Base-by-base conservation (phyloP, 805 yeast genomes). In the Kodamaea kaohsiungensis region DNA sequence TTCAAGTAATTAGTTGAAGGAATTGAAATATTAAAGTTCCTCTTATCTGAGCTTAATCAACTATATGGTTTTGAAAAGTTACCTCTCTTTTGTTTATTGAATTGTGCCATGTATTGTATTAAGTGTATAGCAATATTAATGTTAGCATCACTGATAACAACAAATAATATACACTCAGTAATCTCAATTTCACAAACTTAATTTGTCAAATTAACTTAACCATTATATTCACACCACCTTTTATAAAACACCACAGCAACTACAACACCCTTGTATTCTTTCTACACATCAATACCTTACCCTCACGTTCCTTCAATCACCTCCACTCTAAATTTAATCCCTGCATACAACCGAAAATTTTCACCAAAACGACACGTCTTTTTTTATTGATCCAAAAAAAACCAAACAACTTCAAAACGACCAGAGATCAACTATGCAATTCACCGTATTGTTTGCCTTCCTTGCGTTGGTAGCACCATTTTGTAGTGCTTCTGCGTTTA, bases 401-500 rank as follows among this genome's bases (percentile, higher is more conserved):
- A 40, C 35, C 35, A 30, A 30, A 30, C 35, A 30, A 30, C 35
- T 30, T 30, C 10, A 39, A 40, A 40, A 38, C 8, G 8, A 40
- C 25, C 27, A 16, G 7, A 40, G 19, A 40, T 40, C 25, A 17
- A 40, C 27, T 43, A 48, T 47, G 49, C 18, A 38, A 25, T 18
- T 25, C 13, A 5, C 27, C 43, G 17, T 48, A 42, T 46, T 48
- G 18, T n/a, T 22, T 27, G 18, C 45, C 9, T 40, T 48, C 25
- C 27, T 43, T 46, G 50, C 50, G 25, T 35, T 48, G 37, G 19
- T 51, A 19, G 43, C 25, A 10, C 50, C 50, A 38, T 30, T 48
- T 37, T 30, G 42, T 13, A 22, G 19, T 25, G 79, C 75, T 15
- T 73, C 88, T 1, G 89, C 96, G 10, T 75, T 90, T 65, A 89